Evolutionary conservation across 1,284 basidiomycete genomes (phyloP).

Genomic region (Irpex sp.): DNA sequence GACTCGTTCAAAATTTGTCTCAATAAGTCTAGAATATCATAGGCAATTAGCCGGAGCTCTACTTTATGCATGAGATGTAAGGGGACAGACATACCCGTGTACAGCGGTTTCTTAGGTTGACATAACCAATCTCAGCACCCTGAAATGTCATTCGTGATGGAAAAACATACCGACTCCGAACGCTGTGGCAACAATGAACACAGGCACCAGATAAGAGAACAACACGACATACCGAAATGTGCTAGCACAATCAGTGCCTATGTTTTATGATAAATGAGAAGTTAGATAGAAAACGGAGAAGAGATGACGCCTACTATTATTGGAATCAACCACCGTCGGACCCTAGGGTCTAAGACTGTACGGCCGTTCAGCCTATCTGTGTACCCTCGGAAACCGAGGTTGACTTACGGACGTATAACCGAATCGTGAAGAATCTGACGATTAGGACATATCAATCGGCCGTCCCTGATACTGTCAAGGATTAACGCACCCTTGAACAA

Average conservation of each 20-base stretch:
- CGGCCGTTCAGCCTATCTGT: neutral
- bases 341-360: constrained; percentile 3
- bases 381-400: neutral
- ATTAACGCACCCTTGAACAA: constrained; percentile 10
- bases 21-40: neutral
- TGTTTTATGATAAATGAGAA: neutral
- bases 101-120: constrained; percentile 6
- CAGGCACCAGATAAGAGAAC: neutral
- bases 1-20: neutral
- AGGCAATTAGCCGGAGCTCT: neutral
- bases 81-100: neutral
- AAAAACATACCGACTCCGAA: constrained; percentile 9
- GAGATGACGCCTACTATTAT: constrained; percentile 4
- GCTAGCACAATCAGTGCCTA: constrained; percentile 6
- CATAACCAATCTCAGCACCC: neutral
- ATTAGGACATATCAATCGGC: neutral
- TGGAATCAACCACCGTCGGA: constrained; percentile 8
- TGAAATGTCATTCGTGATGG: neutral
- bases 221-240: constrained; percentile 9
- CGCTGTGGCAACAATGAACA: neutral
- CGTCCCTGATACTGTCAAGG: neutral
- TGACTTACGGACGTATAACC: constrained; percentile 6
- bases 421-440: constrained; percentile 10
- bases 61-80: neutral
- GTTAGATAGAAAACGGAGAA: neutral